Percentiles rank a stretch among this genome's conserved stretches.
Evolutionary conservation across 768 basidiomycete species (phyloP).

Genomic region (Leucosporidium yakuticum): DNA sequence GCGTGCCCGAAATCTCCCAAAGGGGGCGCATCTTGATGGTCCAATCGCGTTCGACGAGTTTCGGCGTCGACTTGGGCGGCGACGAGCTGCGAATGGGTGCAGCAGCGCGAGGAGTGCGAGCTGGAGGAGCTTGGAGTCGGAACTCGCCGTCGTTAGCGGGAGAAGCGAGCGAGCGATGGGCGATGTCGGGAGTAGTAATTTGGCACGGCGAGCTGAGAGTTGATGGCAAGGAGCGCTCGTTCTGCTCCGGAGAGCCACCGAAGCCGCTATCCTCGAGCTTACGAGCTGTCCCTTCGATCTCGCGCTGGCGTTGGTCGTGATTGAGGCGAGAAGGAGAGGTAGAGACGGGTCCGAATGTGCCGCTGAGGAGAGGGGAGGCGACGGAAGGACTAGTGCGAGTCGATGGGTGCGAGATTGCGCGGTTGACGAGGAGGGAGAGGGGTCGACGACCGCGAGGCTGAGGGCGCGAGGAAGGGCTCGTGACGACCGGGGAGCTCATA

Average conservation of each 20-base stretch:
- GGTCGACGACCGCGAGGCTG: not conserved
- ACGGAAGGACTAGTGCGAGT: not conserved
- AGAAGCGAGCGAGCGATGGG: not conserved
- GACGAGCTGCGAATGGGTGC: not conserved
- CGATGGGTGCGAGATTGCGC: not conserved
- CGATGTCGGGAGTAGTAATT: not conserved
- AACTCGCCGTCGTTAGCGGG: not conserved
- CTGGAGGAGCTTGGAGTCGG: not conserved
- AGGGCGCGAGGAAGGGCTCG: not conserved
- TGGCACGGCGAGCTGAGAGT: not conserved
- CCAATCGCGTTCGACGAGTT: constrained; percentile 2
- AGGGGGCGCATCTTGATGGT: not conserved
- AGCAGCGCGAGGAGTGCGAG: not conserved
- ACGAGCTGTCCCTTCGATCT: not conserved
- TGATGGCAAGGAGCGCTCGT: not conserved
- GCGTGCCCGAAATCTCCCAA: constrained; percentile 2
- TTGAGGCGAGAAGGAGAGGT: not conserved
- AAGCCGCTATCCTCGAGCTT: constrained; percentile 1
- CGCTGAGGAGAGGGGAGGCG: not conserved
- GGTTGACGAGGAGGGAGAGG: constrained; percentile 3
- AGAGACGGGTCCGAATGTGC: not conserved
- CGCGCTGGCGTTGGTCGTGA: not conserved
- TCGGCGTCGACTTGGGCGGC: not conserved
- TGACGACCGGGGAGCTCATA: not conserved
- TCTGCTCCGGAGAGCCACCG: not conserved